Evolutionary conservation across 129 eudicot genomes (phyloP).

Genomic region (Helichrysum umbraculigerum): DNA sequence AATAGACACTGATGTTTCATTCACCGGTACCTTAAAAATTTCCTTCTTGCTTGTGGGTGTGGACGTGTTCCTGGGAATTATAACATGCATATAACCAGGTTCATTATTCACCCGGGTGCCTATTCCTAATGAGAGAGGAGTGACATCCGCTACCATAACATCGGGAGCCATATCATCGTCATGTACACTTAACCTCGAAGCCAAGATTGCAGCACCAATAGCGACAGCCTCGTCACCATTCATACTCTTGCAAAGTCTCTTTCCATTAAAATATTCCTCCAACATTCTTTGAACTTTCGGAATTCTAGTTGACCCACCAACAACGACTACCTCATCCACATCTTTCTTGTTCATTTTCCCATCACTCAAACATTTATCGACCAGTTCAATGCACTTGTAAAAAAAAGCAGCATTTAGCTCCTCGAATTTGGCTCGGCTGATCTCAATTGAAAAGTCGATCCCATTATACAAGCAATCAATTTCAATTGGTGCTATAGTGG

Average conservation of each 20-base stretch:
- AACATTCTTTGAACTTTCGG: too few relatives aligned
- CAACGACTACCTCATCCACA: too few relatives aligned
- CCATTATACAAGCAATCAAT: conserved; percentile 2
- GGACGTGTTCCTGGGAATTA: too few relatives aligned
- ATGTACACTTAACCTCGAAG: background rate
- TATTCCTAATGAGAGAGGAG: conserved; percentile 1
- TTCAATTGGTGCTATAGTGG: background rate
- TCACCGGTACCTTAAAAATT: too few relatives aligned
- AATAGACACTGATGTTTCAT: too few relatives aligned
- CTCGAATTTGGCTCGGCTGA: background rate
- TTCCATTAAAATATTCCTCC: background rate
- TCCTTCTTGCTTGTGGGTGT: too few relatives aligned
- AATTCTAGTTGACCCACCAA: too few relatives aligned
- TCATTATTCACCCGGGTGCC: too few relatives aligned
- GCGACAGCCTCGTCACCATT: conserved; percentile 16
- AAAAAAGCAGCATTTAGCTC: background rate
- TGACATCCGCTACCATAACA: background rate
- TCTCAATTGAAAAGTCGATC: background rate
- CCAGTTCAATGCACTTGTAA: conserved; percentile 1
- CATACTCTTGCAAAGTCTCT: background rate
- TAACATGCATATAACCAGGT: too few relatives aligned
- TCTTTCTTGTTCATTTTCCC: too few relatives aligned
- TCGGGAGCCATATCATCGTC: background rate
- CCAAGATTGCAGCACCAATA: conserved; percentile 1
- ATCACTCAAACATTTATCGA: background rate